These are phyloP conservation scores for Corynascus novoguineensis DNA, from an alignment of 495 filamentous ascomycete genomes.

Conservation along the genomic window DNA sequence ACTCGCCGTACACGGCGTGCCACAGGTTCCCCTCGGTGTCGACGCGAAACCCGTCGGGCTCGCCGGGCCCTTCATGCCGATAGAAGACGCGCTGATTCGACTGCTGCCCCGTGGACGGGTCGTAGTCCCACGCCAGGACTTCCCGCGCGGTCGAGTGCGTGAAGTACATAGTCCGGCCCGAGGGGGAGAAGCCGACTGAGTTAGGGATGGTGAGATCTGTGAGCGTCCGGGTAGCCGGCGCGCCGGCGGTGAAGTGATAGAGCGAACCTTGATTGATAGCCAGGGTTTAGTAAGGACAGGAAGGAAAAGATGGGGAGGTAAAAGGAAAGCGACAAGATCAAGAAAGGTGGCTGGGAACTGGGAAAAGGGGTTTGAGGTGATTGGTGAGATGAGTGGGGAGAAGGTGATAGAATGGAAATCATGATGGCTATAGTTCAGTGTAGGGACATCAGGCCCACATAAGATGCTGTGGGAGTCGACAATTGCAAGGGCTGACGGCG, in stretches of 20 bases:
- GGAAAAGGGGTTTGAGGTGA: not conserved
- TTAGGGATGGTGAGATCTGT: slow-evolving; percentile 71
- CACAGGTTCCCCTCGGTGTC: slow-evolving; percentile 69
- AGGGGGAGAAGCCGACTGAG: slow-evolving; percentile 66
- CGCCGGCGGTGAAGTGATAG: slow-evolving; percentile 32
- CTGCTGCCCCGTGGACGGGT: slow-evolving; percentile 49
- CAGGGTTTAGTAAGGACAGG: not conserved
- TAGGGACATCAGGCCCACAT: not conserved
- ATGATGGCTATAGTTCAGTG: not conserved
- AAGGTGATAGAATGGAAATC: too few species aligned
- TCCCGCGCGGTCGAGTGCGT: slow-evolving; percentile 68
- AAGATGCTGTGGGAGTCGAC: not conserved
- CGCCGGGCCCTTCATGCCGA: slow-evolving; percentile 53
- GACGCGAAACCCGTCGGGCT: slow-evolving; percentile 70
- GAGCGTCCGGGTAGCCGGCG: slow-evolving; percentile 11
- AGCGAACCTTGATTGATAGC: slow-evolving; percentile 32
- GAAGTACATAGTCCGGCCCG: slow-evolving; percentile 75
- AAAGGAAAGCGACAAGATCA: too few species aligned
- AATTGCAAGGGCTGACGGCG: too few species aligned
- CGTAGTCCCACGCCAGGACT: slow-evolving; percentile 73
- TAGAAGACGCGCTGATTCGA: slow-evolving; percentile 66
- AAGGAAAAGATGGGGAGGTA: not conserved
- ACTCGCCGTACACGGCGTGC: slow-evolving; percentile 71
- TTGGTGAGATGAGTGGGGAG: not conserved
- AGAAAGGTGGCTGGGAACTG: not conserved